A percentile compares a stretch with the other conserved stretches of the same genome.
These are phyloP conservation scores for Colletotrichum scovillei DNA, from an alignment of 2,329 filamentous ascomycete genomes.

Conservation along the genomic window DNA sequence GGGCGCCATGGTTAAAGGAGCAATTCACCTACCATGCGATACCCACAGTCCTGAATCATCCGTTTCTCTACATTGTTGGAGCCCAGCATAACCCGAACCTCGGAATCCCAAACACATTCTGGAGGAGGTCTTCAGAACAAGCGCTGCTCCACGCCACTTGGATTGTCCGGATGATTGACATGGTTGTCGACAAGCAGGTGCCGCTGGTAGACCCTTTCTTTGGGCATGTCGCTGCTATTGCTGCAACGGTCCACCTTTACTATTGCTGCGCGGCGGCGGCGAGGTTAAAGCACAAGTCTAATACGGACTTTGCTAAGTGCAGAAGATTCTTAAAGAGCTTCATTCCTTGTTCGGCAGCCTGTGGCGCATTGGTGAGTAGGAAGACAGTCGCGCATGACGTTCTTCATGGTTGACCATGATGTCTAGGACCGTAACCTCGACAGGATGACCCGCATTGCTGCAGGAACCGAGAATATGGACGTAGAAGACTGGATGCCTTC, in stretches of 20 bases:
- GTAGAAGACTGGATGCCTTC: constrained; percentile 64
- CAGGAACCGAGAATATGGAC: constrained; percentile 59
- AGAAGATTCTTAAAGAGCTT: constrained; percentile 61
- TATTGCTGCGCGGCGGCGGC: constrained; percentile 63
- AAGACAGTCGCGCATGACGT: background rate
- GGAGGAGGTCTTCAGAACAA: constrained; percentile 62
- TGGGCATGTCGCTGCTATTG: constrained; percentile 61
- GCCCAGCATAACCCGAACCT: constrained; percentile 63
- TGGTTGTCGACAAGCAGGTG: constrained; percentile 62
- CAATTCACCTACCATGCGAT: constrained; percentile 66
- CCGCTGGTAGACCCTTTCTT: constrained; percentile 63
- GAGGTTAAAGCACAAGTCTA: constrained; percentile 61
- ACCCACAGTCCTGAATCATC: constrained; percentile 62
- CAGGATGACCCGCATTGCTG: constrained; percentile 60
- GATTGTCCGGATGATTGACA: constrained; percentile 65
- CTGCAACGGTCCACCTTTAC: constrained; percentile 64
- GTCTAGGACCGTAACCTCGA: constrained; percentile 59
- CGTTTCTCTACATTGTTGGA: constrained; percentile 63
- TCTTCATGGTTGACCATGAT: background rate
- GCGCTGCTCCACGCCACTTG: constrained; percentile 64
- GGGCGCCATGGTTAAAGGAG: constrained; percentile 63
- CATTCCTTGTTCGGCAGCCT: constrained; percentile 58
- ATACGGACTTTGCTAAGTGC: constrained; percentile 63
- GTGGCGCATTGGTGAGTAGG: constrained; percentile 53
- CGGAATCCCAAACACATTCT: constrained; percentile 65